Evolutionary conservation across 805 yeast genomes (phyloP), one percentile per base, ranked within the genome.

Genomic region (Myxozyma sirexii): DNA sequence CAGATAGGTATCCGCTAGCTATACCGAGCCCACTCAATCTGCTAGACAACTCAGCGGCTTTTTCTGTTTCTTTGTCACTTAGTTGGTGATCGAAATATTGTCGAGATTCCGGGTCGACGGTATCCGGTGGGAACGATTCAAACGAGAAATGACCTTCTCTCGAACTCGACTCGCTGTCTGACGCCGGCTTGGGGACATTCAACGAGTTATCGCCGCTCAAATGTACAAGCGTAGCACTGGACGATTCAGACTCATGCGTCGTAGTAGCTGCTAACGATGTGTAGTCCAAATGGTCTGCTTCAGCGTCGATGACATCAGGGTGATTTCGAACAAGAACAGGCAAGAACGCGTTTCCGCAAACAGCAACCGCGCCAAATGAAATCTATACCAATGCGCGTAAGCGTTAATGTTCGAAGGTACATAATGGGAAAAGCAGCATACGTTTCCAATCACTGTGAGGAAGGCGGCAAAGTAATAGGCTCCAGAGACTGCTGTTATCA

Each of bases 351-450:
- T 88, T 88, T 5, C 91, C 92, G 65, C 91, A 86, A 10, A 88
- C 93, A 56, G 85, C 85, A 2, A 86, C 90, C 7, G 87, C 89
- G 0, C 96, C 96, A 72, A 82, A 88, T 23, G 87, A 81, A 15
- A 86, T 48, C 65, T 61, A 26, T 19, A 21, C 7, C 12, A 31
- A 33, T 33, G 8, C 2, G n/a, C n/a, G n/a, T n/a, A n/a, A n/a
- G n/a, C n/a, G n/a, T n/a, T n/a, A n/a, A n/a, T n/a, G 21, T 10
- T 7, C 6, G 7, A 19, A 35, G 23, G 17, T 27, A 4, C 33
- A 15, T 17, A 4, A 19, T 5, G 39, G 44, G 29, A 12, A 38
- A 15, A 38, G 21, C 19, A 13, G 37, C 65, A 3, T 48, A 62
- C 77, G 67, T 86, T 88, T 1, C 90, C 86, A 0, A 84, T 50